Evolutionary conservation across 352 stramenopile genomes (phyloP).

Genomic region (Plasmopara viticola): DNA sequence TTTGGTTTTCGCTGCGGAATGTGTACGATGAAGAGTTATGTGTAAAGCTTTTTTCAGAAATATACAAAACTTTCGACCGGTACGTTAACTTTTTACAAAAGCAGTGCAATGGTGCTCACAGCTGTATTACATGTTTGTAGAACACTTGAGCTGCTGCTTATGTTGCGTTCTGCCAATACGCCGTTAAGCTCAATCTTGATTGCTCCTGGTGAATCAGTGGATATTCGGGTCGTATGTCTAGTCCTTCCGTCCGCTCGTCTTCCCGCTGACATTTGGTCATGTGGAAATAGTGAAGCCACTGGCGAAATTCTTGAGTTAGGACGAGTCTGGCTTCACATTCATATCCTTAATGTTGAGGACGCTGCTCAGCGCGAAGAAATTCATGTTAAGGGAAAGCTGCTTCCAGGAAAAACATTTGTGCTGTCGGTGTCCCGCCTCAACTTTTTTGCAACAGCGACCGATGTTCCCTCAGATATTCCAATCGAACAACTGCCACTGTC

Average conservation of each 20-base stretch:
- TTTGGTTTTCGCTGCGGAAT: conserved; percentile 83
- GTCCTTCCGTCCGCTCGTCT: conserved; percentile 62
- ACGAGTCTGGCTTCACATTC: conserved; percentile 60
- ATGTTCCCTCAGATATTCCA: conserved; percentile 46
- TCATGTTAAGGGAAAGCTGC: conserved; percentile 60
- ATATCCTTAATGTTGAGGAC: conserved; percentile 52
- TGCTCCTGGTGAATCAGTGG: conserved; percentile 70
- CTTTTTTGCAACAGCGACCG: conserved; percentile 65
- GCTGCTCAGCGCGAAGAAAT: conserved; percentile 64
- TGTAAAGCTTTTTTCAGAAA: conserved; percentile 50
- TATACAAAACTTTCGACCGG: conserved; percentile 38
- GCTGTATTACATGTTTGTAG: conserved; percentile 18
- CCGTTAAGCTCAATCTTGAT: conserved; percentile 55
- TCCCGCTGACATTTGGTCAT: conserved; percentile 35
- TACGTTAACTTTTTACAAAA: conserved; percentile 17
- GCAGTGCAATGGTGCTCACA: conserved; percentile 7
- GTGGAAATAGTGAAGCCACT: conserved; percentile 25
- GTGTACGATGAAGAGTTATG: conserved; percentile 82
- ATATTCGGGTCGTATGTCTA: conserved; percentile 78
- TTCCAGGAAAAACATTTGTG: conserved; percentile 76
- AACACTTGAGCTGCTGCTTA: conserved; percentile 65
- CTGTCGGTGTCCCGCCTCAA: conserved; percentile 73
- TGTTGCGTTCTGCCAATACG: conserved; percentile 80
- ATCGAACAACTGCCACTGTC: conserved; percentile 34
- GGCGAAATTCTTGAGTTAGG: conserved; percentile 59